Evolutionary conservation across 2,329 filamentous ascomycete genomes (phyloP), one percentile per base, ranked within the genome.

Genomic region (Zymoseptoria pseudotritici): DNA sequence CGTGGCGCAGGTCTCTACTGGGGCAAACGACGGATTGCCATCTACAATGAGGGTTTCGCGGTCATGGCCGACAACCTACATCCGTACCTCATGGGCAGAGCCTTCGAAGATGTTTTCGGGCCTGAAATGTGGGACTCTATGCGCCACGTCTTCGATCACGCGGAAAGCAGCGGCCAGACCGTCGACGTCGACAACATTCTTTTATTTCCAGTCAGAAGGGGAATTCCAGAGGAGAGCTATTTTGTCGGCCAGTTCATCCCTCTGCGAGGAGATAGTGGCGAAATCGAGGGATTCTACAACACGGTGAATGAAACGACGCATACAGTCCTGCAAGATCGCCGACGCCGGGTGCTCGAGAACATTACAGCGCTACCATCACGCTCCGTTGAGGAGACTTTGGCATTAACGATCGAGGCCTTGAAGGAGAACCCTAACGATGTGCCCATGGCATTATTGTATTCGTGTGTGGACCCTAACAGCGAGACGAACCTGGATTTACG

Each of bases 11-110:
- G 59, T 19, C 29, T 70, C 11, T 67, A 63, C 52, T 70, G 63
- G 71, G 73, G 73, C 3, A 58, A 68, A 3, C 65, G 74, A 0
- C 63, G 69, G 9, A 69, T 67, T 20, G 72, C 74, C 63, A 55
- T 77, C 21, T 76, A 76, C 65, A 77, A 77, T 46, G 70, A 74
- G 36, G 61, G 66, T 0, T 75, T 74, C 22, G 65, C 72, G 4
- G 62, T 71, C 22, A 60, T 73, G 6, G 63, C 72, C 5, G 70
- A 69, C 2, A 54, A 53, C 0, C 61, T 69, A 9, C 74, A 76
- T 54, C 56, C 9, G 19, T 7, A 13, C 13, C 50, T 58, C 5
- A 60, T 64, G 50, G 59, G 59, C 11, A 36, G 7, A 31, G 70
- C 67, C 56, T 62, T 61, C 29, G 36, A 55, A 2, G 62, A 58